These are phyloP conservation scores for Mortierella sp. DNA, from an alignment of 371 early-diverging fungal genomes.

Conservation along the genomic window DNA sequence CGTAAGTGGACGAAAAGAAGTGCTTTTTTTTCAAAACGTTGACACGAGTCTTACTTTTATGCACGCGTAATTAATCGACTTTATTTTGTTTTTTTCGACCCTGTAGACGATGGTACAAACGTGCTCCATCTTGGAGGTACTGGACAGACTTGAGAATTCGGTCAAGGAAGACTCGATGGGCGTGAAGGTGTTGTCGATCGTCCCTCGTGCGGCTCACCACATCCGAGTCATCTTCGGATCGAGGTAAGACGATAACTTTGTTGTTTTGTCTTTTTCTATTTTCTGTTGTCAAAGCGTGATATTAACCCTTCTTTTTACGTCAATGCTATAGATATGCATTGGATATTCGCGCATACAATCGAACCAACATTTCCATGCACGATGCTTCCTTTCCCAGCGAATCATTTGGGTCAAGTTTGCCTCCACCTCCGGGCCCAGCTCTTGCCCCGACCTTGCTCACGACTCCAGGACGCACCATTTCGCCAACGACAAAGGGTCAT, in stretches of 20 bases:
- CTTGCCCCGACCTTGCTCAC: constrained; percentile 26
- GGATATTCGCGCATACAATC: constrained; percentile 39
- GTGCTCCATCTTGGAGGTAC: constrained; percentile 39
- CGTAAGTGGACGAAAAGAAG: constrained; percentile 14
- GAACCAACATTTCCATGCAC: constrained; percentile 49
- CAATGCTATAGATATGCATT: constrained; percentile 31
- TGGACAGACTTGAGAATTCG: constrained; percentile 45
- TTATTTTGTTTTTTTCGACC: neutral
- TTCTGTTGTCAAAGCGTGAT: neutral
- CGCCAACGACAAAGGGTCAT: constrained; percentile 41
- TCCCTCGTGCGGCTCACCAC: constrained; percentile 67
- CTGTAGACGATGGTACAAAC: constrained; percentile 40
- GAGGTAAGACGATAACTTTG: constrained; percentile 47
- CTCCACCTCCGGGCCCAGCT: constrained; percentile 44
- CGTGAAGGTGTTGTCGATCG: constrained; percentile 59
- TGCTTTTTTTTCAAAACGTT: too few species aligned
- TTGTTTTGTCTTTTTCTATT: neutral
- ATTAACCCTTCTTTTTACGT: neutral
- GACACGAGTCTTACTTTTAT: too few species aligned
- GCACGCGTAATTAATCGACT: neutral
- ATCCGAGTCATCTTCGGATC: constrained; percentile 70
- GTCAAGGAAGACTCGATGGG: constrained; percentile 49
- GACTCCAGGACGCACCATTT: constrained; percentile 23
- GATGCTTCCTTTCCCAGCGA: constrained; percentile 48
- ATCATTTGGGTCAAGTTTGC: constrained; percentile 30